Evolutionary conservation across 2,329 filamentous ascomycete genomes (phyloP).

Genomic region (Remersonia thermophila): DNA sequence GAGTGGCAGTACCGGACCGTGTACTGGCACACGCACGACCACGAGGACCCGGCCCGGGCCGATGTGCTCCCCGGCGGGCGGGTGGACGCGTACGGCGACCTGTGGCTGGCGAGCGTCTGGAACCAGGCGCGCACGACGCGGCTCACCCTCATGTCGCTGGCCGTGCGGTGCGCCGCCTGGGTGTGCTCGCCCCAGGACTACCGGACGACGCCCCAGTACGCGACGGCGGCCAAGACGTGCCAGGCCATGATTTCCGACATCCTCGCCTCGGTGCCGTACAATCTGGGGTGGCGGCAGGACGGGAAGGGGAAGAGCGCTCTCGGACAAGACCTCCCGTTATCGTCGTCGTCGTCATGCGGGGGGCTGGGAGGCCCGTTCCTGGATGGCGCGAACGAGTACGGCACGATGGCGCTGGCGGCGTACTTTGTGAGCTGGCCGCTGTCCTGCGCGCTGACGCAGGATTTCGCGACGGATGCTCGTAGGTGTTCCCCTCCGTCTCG

Average conservation of each 20-base stretch:
- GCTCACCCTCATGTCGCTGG: conserved; percentile 41
- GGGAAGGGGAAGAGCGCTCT: conserved; percentile 32
- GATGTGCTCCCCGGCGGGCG: conserved; percentile 46
- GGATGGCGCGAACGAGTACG: conserved; percentile 36
- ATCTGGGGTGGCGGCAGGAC: conserved; percentile 42
- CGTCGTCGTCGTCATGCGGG: conserved; percentile 27
- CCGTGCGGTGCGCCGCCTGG: conserved; percentile 50
- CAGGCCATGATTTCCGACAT: conserved; percentile 45
- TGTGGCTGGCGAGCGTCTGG: conserved; percentile 46
- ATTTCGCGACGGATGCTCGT: conserved; percentile 45
- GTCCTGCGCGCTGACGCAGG: conserved; percentile 39
- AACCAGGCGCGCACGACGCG: conserved; percentile 43
- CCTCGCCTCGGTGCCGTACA: conserved; percentile 48
- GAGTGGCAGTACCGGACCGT: conserved; percentile 40
- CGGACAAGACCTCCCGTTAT: too few relatives aligned
- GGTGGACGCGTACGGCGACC: conserved; percentile 46
- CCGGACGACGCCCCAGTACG: conserved; percentile 49
- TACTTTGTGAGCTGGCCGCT: conserved; percentile 50
- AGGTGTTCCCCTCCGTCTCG: conserved; percentile 1
- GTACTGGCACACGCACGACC: conserved; percentile 45
- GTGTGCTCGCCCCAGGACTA: conserved; percentile 48
- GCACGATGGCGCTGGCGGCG: conserved; percentile 42
- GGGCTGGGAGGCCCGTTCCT: conserved; percentile 32
- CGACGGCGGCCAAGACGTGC: conserved; percentile 38
- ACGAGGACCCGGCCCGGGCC: conserved; percentile 38